Conservation (phyloP, 441 rosid species). For the Macaranga tanarius region DNA sequence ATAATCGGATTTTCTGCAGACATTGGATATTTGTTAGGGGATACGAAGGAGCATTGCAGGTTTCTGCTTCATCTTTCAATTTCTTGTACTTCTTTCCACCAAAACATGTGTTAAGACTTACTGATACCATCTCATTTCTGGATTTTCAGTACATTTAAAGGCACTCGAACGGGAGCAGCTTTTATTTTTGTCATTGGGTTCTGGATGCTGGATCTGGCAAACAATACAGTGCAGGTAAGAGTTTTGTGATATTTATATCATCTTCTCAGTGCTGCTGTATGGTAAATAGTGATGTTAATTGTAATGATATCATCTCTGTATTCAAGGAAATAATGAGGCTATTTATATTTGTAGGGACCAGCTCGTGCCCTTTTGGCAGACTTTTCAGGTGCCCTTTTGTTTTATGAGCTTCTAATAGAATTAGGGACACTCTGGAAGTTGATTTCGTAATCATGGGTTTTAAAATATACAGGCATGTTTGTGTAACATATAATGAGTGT, state of each 20-base stretch:
- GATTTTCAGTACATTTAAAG: slow-evolving; percentile 73
- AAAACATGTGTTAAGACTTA: slow-evolving; percentile 5
- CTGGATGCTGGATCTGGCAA: slow-evolving; percentile 98
- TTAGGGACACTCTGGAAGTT: slow-evolving; percentile 13
- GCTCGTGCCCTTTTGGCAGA: slow-evolving; percentile 97
- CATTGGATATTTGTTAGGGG: slow-evolving; percentile 84
- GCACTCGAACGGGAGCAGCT: slow-evolving; percentile 84
- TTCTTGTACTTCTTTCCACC: slow-evolving; percentile 17
- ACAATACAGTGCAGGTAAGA: slow-evolving; percentile 89
- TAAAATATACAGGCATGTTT: slow-evolving; percentile 10
- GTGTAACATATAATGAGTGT: slow-evolving; percentile 24
- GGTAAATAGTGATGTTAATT: neutral
- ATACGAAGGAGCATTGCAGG: slow-evolving; percentile 95
- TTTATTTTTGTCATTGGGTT: slow-evolving; percentile 83
- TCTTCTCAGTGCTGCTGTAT: neutral
- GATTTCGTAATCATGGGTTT: slow-evolving; percentile 2
- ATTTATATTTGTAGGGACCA: slow-evolving; percentile 64
- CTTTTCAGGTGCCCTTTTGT: slow-evolving; percentile 55
- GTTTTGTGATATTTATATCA: slow-evolving; percentile 8
- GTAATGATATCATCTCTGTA: neutral
- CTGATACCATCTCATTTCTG: slow-evolving; percentile 13
- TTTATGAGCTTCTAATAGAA: slow-evolving; percentile 3
- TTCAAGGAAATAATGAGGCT: slow-evolving; percentile 16
- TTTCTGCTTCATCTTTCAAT: slow-evolving; percentile 30
- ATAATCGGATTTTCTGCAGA: slow-evolving; percentile 98